phyloP scores from a whole-genome alignment of 257 asterid species.

The Solanum sparsipilum region DNA sequence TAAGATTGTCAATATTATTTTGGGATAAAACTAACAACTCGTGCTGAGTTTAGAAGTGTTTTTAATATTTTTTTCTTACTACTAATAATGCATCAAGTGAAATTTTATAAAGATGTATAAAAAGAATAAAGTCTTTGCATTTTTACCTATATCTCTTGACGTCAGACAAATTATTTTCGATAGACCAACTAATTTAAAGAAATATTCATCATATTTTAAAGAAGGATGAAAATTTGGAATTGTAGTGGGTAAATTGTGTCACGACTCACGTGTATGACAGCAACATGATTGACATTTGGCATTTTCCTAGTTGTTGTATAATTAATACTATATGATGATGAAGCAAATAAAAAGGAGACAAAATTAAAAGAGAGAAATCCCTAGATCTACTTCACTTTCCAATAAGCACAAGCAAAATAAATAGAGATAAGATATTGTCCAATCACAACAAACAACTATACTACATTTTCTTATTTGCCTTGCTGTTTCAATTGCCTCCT shows the following conservation, averaged over 20 bases:
- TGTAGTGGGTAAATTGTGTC: not conserved
- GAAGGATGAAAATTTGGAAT: not conserved
- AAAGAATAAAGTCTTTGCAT: too few relatives aligned
- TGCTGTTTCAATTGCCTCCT: conserved; percentile 51
- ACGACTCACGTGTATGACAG: conserved; percentile 10
- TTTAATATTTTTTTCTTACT: not conserved
- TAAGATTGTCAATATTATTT: too few relatives aligned
- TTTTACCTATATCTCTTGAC: not conserved
- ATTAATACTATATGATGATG: not conserved
- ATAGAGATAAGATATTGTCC: conserved; percentile 31
- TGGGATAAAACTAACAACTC: too few relatives aligned
- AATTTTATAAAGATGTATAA: too few relatives aligned
- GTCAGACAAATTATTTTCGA: rapidly evolving
- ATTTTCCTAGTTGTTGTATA: not conserved
- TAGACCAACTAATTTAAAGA: not conserved
- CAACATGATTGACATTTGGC: conserved; percentile 18
- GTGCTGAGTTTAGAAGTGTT: rapidly evolving
- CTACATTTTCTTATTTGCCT: conserved; percentile 6
- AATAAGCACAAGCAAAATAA: conserved; percentile 1
- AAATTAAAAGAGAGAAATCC: not conserved
- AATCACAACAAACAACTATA: not conserved
- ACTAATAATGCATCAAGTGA: not conserved
- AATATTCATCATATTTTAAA: not conserved
- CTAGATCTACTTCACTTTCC: conserved; percentile 16
- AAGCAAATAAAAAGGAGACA: not conserved